Evolutionary conservation across 2,329 filamentous ascomycete species (phyloP).

Genomic region (Aspergillus fumigatus): DNA sequence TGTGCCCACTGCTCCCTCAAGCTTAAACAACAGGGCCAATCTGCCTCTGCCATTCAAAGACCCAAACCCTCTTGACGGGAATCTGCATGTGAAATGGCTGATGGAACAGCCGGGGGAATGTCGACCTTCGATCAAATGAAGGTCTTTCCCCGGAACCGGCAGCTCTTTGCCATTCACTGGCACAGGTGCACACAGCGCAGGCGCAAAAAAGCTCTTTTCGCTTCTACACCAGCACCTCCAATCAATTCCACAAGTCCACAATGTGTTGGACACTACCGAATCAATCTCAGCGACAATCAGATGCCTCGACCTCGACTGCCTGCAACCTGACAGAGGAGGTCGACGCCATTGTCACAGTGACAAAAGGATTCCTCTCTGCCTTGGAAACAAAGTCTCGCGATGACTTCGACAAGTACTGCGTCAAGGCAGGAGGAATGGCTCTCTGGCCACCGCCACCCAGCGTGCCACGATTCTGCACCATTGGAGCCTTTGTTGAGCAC

Average conservation of each 20-base stretch:
- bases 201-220: neutral
- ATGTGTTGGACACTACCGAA: conserved; percentile 16
- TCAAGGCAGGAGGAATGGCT: conserved; percentile 32
- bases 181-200: neutral
- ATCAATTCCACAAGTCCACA: neutral
- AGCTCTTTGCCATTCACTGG: neutral
- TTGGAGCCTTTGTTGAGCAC: conserved; percentile 32
- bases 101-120: neutral
- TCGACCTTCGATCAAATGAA: neutral
- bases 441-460: conserved; percentile 28
- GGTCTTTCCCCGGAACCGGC: neutral
- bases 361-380: conserved; percentile 27
- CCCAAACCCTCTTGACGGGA: neutral
- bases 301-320: neutral
- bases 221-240: neutral
- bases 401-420: conserved; percentile 32
- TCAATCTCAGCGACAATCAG: neutral
- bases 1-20: neutral
- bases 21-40: neutral
- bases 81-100: neutral
- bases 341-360: conserved; percentile 24
- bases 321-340: conserved; percentile 9
- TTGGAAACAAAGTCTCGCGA: conserved; percentile 25
- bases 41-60: neutral
- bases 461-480: conserved; percentile 31